Percentiles rank a stretch among this genome's conserved stretches.
Conservation (phyloP, 2,329 filamentous ascomycete genomes). For the Aspergillus unguis region DNA sequence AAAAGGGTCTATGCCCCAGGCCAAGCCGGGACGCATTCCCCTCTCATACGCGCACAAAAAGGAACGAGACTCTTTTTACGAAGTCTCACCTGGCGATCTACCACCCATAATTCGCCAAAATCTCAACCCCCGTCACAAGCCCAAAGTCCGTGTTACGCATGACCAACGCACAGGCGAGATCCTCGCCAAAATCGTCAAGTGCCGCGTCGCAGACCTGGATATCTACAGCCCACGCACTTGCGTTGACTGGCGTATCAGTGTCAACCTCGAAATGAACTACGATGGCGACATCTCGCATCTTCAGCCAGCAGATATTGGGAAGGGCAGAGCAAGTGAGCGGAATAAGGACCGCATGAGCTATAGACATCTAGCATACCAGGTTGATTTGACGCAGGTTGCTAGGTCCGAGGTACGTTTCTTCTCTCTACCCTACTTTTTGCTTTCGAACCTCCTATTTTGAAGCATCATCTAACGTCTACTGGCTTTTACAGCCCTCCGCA, state of each 20-base stretch:
- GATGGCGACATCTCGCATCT: slow-evolving; percentile 63
- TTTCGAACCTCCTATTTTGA: too few species aligned
- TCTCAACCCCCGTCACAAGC: slow-evolving; percentile 56
- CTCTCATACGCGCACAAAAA: slow-evolving; percentile 77
- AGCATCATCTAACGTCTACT: background rate
- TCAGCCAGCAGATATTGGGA: slow-evolving; percentile 39
- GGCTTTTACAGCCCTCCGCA: slow-evolving; percentile 20
- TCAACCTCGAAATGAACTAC: slow-evolving; percentile 91
- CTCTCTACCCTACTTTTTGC: background rate
- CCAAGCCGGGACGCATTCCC: slow-evolving; percentile 34
- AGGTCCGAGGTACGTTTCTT: slow-evolving; percentile 43
- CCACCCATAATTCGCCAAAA: slow-evolving; percentile 62
- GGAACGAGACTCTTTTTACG: slow-evolving; percentile 81
- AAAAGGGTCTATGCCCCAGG: slow-evolving; percentile 48
- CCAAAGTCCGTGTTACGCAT: slow-evolving; percentile 70
- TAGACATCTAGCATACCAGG: slow-evolving; percentile 77
- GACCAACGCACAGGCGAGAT: slow-evolving; percentile 69
- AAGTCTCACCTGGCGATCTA: slow-evolving; percentile 63
- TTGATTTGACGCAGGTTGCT: slow-evolving; percentile 90
- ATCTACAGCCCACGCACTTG: slow-evolving; percentile 72
- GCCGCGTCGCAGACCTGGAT: slow-evolving; percentile 82
- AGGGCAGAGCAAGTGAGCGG: slow-evolving; percentile 55
- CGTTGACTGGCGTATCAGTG: slow-evolving; percentile 88
- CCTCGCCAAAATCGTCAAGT: slow-evolving; percentile 84
- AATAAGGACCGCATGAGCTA: slow-evolving; percentile 92